Base-by-base conservation (phyloP, 2,329 filamentous ascomycete genomes). In the Fusarium burgessii region DNA sequence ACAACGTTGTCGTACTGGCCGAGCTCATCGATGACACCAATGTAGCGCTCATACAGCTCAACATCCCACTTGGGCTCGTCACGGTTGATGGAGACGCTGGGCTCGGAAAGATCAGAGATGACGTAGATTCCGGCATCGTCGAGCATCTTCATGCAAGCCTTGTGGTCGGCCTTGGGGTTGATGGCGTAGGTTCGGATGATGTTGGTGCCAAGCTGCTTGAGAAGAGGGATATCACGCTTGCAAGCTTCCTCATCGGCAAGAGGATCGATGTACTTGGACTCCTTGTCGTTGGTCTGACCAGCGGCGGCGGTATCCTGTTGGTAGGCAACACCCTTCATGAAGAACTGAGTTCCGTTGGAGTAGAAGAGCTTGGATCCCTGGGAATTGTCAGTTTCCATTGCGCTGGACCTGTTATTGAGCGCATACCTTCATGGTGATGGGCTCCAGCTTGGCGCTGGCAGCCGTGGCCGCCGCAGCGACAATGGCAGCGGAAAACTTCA, bases 131-230 rank as follows among this genome's bases (percentile, higher is more conserved):
- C 95, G 61, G 92, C 93, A 66, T 92, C 89, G 62, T 92, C 87
- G 52, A 99, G 89, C 72, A 93, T 81, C 74, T 87, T 85, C 95
- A 99, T 98, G 85, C 96, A 98, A 55, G 86, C 87, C 58, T 87
- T 86, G 85, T 99, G 96, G 83, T 97, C 87, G 74, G 86, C 81
- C 18, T 86, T 89, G 27, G 95, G 93, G 84, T 98, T 89, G 77
- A 98, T 90, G 76, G 95, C 94, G 82, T 99, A 99, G 61, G 96
- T 95, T 82, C 96, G 95, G 82, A 99, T 95, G 76, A 91, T 90
- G 85, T 99, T 99, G 82, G 94, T 97, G 71, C 90, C 87, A 68
- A 98, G 88, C 81, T 93, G 85, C 79, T 88, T 80, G 74, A 99
- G 87, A 76, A 93, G 89, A 49, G 94, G 93, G 51, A 99, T 89